Evolutionary conservation across 163 green algal species (phyloP).

Genomic region (Volvox carteri): DNA sequence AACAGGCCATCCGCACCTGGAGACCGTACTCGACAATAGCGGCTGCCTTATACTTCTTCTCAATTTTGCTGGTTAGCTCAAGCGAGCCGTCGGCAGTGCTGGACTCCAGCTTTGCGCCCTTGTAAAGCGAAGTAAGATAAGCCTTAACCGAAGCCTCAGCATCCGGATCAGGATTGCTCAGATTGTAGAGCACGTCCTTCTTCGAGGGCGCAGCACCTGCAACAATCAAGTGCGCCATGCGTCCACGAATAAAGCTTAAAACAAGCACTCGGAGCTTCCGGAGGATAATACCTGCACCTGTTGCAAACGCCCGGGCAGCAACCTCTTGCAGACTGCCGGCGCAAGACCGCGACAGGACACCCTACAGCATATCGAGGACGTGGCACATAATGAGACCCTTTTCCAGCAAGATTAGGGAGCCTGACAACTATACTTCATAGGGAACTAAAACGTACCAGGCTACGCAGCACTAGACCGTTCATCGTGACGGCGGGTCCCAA

Average conservation of each 20-base stretch:
- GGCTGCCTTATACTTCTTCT: slow-evolving; percentile 76
- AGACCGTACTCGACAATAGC: slow-evolving; percentile 72
- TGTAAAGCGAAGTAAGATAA: slow-evolving; percentile 61
- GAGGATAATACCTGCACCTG: not conserved
- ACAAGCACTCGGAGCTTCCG: not conserved
- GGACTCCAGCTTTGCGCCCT: slow-evolving; percentile 58
- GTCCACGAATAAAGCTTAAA: not conserved
- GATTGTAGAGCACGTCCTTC: slow-evolving; percentile 74
- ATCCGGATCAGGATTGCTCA: slow-evolving; percentile 69
- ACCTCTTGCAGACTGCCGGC: slow-evolving; percentile 42
- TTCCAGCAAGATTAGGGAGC: not conserved
- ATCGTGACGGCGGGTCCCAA: slow-evolving; percentile 34
- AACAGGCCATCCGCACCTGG: slow-evolving; percentile 53
- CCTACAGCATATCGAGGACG: slow-evolving; percentile 30
- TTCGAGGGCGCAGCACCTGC: slow-evolving; percentile 47
- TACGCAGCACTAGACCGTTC: slow-evolving; percentile 33
- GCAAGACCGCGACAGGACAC: slow-evolving; percentile 43
- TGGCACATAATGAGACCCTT: not conserved
- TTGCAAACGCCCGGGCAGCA: slow-evolving; percentile 36
- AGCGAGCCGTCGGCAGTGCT: slow-evolving; percentile 57
- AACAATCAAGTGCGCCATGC: slow-evolving; percentile 6
- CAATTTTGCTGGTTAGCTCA: slow-evolving; percentile 68
- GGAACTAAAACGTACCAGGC: not conserved
- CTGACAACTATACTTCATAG: not conserved
- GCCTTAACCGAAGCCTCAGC: slow-evolving; percentile 68